These are phyloP conservation scores for Aspergillus carlsbadensis DNA, from an alignment of 495 filamentous ascomycete genomes.

Conservation along the genomic window DNA sequence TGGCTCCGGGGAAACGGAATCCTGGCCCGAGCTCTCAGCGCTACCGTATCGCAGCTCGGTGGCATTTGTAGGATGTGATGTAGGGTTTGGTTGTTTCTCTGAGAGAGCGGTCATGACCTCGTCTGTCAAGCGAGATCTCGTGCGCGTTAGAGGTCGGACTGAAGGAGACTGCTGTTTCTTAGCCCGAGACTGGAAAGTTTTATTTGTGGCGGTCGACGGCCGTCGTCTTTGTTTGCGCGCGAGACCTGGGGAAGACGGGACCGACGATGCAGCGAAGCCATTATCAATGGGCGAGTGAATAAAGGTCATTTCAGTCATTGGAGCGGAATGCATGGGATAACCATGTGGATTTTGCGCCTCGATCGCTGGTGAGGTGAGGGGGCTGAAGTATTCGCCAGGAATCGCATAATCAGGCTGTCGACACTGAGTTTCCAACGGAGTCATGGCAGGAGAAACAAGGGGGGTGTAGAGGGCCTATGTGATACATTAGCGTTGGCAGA, in stretches of 20 bases:
- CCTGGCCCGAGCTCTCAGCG: slow-evolving; percentile 61
- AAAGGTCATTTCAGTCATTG: slow-evolving; percentile 41
- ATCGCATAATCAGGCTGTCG: slow-evolving; percentile 77
- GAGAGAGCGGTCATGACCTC: slow-evolving; percentile 35
- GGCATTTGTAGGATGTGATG: slow-evolving; percentile 29
- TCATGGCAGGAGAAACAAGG: slow-evolving; percentile 91
- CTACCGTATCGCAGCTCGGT: slow-evolving; percentile 44
- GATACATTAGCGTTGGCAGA: slow-evolving; percentile 29
- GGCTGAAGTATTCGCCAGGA: slow-evolving; percentile 89
- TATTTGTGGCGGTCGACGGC: slow-evolving; percentile 33
- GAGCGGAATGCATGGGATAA: slow-evolving; percentile 35
- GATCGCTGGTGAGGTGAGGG: slow-evolving; percentile 86
- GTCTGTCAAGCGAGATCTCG: slow-evolving; percentile 58
- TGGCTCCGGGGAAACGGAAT: slow-evolving; percentile 71
- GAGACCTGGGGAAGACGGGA: slow-evolving; percentile 22
- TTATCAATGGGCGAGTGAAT: slow-evolving; percentile 50
- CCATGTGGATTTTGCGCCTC: slow-evolving; percentile 65
- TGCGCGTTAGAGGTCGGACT: slow-evolving; percentile 70
- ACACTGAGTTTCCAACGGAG: slow-evolving; percentile 84
- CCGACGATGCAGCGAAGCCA: slow-evolving; percentile 35
- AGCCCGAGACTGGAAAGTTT: slow-evolving; percentile 38
- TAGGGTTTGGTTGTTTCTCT: slow-evolving; percentile 32
- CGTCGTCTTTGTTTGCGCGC: slow-evolving; percentile 39
- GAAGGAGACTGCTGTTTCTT: slow-evolving; percentile 82
- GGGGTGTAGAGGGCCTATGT: slow-evolving; percentile 82